Evolutionary conservation across 148 eudicot species (phyloP).

Genomic region (Arctostaphylos glauca): DNA sequence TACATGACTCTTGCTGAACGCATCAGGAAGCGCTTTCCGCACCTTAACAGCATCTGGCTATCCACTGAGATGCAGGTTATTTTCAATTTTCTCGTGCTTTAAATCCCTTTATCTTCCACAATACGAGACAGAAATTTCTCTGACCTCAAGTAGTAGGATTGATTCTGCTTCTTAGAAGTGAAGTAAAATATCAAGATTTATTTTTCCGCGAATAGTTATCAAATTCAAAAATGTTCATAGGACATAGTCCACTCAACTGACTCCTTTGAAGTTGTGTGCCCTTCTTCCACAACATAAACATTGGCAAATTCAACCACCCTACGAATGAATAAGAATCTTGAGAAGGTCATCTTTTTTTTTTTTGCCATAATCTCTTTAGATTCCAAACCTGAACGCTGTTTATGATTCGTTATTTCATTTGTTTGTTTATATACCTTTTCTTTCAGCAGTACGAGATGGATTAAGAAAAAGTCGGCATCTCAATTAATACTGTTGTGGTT

Average conservation of each 20-base stretch:
- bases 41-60: constrained; percentile 72
- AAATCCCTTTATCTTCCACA: too few relatives aligned
- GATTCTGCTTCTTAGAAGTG: not conserved
- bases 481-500: not conserved
- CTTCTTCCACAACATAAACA: not conserved
- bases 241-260: not conserved
- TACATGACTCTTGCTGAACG: constrained; percentile 75
- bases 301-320: not conserved
- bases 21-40: constrained; percentile 58
- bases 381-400: not conserved
- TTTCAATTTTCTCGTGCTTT: not conserved
- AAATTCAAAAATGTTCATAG: not conserved
- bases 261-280: not conserved
- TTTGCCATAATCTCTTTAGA: not conserved
- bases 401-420: not conserved
- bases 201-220: not conserved
- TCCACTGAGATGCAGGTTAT: constrained; percentile 93
- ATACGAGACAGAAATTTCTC: not conserved
- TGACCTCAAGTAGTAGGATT: not conserved
- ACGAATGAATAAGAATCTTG: not conserved
- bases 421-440: not conserved
- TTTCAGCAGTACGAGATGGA: too few relatives aligned
- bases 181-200: not conserved
- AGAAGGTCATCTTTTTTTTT: not conserved
- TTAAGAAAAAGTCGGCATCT: not conserved